A percentile compares a stretch with the other conserved stretches of the same genome.
Conservation (phyloP, 106 monocot species). For the Dioscorea zingiberensis region DNA sequence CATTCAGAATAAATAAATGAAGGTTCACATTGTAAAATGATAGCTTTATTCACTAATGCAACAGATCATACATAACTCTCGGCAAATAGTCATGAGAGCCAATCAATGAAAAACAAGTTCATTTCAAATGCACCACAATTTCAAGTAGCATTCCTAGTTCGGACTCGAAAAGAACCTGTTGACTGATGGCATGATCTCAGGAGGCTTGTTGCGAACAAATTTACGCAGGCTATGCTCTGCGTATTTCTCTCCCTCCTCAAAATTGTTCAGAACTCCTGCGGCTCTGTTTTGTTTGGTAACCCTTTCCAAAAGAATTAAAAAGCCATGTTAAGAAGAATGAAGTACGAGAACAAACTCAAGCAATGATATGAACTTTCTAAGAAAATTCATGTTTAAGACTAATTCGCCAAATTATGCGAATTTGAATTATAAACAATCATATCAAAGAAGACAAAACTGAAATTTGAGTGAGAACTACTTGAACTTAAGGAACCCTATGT, state of each 20-base stretch:
- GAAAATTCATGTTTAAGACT: neutral
- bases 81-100: too few relatives aligned
- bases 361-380: neutral
- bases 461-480: too few relatives aligned
- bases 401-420: too few relatives aligned
- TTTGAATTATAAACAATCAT: too few relatives aligned
- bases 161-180: constrained; percentile 37
- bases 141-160: neutral
- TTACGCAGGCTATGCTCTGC: constrained; percentile 40
- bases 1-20: too few relatives aligned
- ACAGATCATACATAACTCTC: too few relatives aligned
- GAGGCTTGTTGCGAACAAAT: constrained; percentile 39
- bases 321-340: neutral
- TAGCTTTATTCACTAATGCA: too few relatives aligned
- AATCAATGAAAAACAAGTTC: too few relatives aligned
- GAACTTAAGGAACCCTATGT: neutral
- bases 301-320: constrained; percentile 8
- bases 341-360: neutral
- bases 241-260: constrained; percentile 44
- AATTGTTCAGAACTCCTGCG: constrained; percentile 49
- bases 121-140: too few relatives aligned
- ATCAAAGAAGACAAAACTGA: too few relatives aligned
- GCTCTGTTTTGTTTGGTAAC: constrained; percentile 39
- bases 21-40: too few relatives aligned
- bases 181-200: constrained; percentile 52